Evolutionary conservation across 257 asterid genomes (phyloP).

Genomic region (Solanum rostratum): DNA sequence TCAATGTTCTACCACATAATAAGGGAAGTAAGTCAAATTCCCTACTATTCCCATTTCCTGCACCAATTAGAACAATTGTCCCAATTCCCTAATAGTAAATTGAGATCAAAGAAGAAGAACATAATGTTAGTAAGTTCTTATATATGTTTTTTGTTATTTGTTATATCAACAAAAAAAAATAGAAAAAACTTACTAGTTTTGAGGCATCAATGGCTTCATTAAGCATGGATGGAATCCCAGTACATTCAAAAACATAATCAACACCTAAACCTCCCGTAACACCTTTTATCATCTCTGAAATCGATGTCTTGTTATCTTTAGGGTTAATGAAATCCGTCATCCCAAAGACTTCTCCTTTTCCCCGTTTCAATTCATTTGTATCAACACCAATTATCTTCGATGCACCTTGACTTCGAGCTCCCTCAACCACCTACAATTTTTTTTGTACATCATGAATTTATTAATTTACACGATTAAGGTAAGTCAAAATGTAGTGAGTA

Average conservation of each 20-base stretch:
- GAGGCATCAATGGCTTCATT: neutral
- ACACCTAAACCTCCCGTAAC: neutral
- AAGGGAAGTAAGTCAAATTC: constrained; percentile 33
- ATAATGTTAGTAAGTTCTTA: neutral
- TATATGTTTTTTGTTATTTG: neutral
- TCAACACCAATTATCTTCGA: constrained; percentile 54
- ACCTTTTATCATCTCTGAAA: neutral
- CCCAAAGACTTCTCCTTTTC: constrained; percentile 30
- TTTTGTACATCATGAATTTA: neutral
- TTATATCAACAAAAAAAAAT: neutral
- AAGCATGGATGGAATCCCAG: neutral
- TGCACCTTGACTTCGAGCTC: constrained; percentile 50
- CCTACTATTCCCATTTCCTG: constrained; percentile 6
- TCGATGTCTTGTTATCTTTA: neutral
- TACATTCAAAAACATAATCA: neutral
- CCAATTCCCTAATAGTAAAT: constrained; percentile 18
- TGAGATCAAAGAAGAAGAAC: neutral
- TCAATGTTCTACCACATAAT: constrained; percentile 49
- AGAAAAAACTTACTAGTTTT: neutral
- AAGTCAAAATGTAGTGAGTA: neutral
- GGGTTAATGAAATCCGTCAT: neutral
- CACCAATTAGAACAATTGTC: constrained; percentile 8
- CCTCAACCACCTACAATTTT: constrained; percentile 39
- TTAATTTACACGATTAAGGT: neutral
- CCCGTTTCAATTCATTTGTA: constrained; percentile 34